Evolutionary conservation across 345 rosid genomes (phyloP).

Genomic region (Mercurialis annua): DNA sequence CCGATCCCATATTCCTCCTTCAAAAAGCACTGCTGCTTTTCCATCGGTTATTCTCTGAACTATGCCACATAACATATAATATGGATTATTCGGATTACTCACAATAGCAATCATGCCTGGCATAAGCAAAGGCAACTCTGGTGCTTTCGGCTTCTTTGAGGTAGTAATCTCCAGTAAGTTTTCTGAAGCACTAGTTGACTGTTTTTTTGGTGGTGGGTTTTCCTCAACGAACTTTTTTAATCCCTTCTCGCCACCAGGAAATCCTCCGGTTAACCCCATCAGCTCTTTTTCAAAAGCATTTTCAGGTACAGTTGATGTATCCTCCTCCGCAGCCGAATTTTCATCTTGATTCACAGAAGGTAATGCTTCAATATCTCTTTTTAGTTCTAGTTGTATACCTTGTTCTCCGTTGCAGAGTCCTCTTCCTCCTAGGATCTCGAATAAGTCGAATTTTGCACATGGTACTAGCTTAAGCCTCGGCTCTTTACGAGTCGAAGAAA

Average conservation of each 20-base stretch:
- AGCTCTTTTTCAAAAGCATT: slow-evolving; percentile 70
- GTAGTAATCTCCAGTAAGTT: slow-evolving; percentile 11
- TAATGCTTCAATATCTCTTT: slow-evolving; percentile 35
- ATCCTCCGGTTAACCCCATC: slow-evolving; percentile 90
- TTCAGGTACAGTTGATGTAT: slow-evolving; percentile 40
- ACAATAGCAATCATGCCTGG: slow-evolving; percentile 91
- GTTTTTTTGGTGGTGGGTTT: slow-evolving; percentile 66
- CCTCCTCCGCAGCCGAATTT: slow-evolving; percentile 5
- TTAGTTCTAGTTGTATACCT: slow-evolving; percentile 64
- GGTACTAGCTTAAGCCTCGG: slow-evolving; percentile 9
- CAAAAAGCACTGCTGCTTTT: slow-evolving; percentile 80
- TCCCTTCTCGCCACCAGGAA: slow-evolving; percentile 86
- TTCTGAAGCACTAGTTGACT: slow-evolving; percentile 13
- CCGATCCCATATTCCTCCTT: slow-evolving; percentile 89
- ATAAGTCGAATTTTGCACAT: slow-evolving; percentile 58
- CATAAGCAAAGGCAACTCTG: slow-evolving; percentile 70
- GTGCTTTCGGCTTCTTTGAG: slow-evolving; percentile 64
- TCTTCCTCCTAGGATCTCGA: slow-evolving; percentile 79
- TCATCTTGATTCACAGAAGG: slow-evolving; percentile 6
- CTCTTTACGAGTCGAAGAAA: slow-evolving; percentile 30
- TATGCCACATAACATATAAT: slow-evolving; percentile 80
- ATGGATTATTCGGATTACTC: slow-evolving; percentile 72
- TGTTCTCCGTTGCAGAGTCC: slow-evolving; percentile 79
- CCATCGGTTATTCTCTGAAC: slow-evolving; percentile 94
- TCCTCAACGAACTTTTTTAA: slow-evolving; percentile 57